Evolutionary conservation across 73 alveolate genomes (phyloP).

Genomic region (Tetrahymena borealis): DNA sequence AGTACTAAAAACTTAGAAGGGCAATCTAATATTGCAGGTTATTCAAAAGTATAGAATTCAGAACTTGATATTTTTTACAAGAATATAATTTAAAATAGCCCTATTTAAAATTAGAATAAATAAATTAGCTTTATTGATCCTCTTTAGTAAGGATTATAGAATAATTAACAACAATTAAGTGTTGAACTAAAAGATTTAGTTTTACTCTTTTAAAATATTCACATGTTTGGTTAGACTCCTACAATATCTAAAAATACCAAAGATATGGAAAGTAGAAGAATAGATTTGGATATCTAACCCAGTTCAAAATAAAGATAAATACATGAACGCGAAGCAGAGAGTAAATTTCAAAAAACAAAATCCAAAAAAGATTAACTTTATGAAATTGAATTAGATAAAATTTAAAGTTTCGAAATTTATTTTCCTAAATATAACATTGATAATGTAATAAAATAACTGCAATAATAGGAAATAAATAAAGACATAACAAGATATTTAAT

Average conservation of each 20-base stretch:
- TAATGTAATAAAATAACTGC: background rate
- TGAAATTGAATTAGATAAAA: background rate
- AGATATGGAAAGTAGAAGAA: background rate
- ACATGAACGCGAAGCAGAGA: background rate
- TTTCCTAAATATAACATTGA: background rate
- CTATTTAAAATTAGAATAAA: background rate
- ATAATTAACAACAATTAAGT: background rate
- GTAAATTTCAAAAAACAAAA: background rate
- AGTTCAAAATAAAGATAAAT: background rate
- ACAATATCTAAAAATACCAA: background rate
- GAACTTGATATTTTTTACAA: background rate
- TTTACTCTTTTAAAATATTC: background rate
- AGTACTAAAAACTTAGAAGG: background rate
- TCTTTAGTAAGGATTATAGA: background rate
- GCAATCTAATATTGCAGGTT: background rate
- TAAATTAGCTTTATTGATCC: background rate
- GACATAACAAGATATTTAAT: background rate
- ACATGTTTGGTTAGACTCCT: background rate
- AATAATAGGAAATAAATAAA: background rate
- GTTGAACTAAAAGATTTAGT: background rate
- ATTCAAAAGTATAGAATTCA: background rate
- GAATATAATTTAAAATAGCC: background rate
- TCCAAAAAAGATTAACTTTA: background rate
- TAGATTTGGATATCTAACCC: background rate
- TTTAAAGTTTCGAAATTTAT: background rate